Evolutionary conservation across 2,329 filamentous ascomycete species (phyloP).

Genomic region (Alternaria burnsii): DNA sequence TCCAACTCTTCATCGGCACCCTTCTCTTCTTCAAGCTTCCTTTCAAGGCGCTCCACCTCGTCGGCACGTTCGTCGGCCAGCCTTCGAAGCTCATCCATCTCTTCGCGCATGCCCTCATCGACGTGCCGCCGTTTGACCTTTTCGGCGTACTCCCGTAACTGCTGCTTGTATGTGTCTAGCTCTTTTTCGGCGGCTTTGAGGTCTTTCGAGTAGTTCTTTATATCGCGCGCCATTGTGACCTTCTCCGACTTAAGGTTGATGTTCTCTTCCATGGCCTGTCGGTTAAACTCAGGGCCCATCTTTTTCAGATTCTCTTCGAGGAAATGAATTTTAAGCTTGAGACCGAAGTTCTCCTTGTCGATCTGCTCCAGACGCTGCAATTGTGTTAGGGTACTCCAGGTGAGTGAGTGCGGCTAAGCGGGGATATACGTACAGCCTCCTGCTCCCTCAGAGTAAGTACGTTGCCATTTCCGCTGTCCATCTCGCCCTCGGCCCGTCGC

Average conservation of each 20-base stretch:
- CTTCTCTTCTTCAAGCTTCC: conserved; percentile 43
- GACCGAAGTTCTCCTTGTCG: conserved; percentile 96
- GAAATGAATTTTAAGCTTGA: conserved; percentile 75
- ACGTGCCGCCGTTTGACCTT: conserved; percentile 79
- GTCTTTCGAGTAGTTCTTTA: conserved; percentile 86
- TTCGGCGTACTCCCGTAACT: conserved; percentile 83
- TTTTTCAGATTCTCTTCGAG: conserved; percentile 90
- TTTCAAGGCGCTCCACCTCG: conserved; percentile 47
- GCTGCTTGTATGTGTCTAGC: conserved; percentile 81
- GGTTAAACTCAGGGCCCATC: conserved; percentile 87
- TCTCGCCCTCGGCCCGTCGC: conserved; percentile 68
- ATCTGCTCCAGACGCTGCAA: conserved; percentile 84
- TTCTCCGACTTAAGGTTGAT: conserved; percentile 94
- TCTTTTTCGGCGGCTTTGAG: conserved; percentile 84
- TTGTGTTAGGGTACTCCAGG: conserved; percentile 6
- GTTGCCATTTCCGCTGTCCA: conserved; percentile 84
- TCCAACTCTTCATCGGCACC: conserved; percentile 47
- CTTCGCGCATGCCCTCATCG: conserved; percentile 73
- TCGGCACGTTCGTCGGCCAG: conserved; percentile 55
- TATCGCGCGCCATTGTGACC: conserved; percentile 86
- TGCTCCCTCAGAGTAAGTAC: conserved; percentile 92
- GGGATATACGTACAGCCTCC: conserved; percentile 71
- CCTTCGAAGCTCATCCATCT: conserved; percentile 60
- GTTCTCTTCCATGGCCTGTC: conserved; percentile 90
- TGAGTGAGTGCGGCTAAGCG: not conserved